Conservation (phyloP, 2,329 filamentous ascomycete species). For the Calonectria ilicicola region DNA sequence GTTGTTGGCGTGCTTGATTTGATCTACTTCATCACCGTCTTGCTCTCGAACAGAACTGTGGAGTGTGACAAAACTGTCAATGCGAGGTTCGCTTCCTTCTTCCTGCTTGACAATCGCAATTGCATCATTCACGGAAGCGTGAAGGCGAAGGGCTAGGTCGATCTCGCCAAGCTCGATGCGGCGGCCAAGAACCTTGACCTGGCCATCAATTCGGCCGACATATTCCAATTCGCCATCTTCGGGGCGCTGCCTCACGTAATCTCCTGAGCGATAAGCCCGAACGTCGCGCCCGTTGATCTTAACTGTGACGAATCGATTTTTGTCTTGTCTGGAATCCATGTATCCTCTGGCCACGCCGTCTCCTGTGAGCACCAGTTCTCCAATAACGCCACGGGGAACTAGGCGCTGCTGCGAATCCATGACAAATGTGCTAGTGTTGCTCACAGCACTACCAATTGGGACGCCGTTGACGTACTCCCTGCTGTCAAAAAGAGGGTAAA, state of each 20-base stretch:
- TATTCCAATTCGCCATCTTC: not conserved
- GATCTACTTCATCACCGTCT: not conserved
- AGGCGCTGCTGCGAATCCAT: not conserved
- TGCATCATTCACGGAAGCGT: not conserved
- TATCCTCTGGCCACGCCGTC: not conserved
- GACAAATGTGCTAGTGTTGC: not conserved
- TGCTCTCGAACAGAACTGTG: not conserved
- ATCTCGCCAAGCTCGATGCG: slow-evolving; percentile 44
- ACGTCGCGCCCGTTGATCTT: not conserved
- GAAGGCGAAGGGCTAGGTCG: slow-evolving; percentile 36
- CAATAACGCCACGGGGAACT: not conserved
- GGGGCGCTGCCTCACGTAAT: not conserved
- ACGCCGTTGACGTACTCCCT: not conserved
- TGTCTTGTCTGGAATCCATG: not conserved
- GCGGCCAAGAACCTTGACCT: slow-evolving; percentile 46
- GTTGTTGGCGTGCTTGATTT: not conserved
- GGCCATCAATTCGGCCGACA: slow-evolving; percentile 35
- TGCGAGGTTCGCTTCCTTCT: not conserved
- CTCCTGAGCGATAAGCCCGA: not conserved
- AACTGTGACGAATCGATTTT: not conserved
- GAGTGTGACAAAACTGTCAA: not conserved
- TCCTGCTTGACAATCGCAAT: not conserved
- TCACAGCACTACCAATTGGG: not conserved
- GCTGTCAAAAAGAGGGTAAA: not conserved
- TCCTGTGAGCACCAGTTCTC: not conserved